Percentiles rank a stretch among this genome's conserved stretches.
These are phyloP conservation scores for Scalesia atractyloides DNA, from an alignment of 129 eudicot genomes.

Conservation along the genomic window DNA sequence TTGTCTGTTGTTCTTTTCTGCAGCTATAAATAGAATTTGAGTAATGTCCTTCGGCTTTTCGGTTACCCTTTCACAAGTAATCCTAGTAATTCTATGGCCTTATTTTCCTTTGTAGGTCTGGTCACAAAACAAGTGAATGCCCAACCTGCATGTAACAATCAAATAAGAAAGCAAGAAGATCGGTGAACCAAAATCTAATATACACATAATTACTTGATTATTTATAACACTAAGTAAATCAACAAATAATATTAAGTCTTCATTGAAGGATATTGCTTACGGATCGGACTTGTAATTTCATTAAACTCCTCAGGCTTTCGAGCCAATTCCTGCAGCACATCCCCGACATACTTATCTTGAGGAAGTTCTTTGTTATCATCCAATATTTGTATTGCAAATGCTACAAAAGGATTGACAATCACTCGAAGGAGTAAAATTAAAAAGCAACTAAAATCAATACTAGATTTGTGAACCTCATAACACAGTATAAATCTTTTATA, in stretches of 20 bases:
- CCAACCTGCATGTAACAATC: background rate
- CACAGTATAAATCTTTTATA: too few species aligned
- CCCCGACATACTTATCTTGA: background rate
- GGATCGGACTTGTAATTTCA: background rate
- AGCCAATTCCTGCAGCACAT: slow-evolving; percentile 30
- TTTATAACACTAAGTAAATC: background rate
- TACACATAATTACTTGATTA: too few species aligned
- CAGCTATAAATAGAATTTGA: slow-evolving; percentile 33
- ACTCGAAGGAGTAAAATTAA: background rate
- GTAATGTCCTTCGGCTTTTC: background rate
- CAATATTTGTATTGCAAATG: slow-evolving; percentile 15
- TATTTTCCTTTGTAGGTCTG: background rate
- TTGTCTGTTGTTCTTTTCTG: slow-evolving; percentile 30
- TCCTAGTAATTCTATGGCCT: slow-evolving; percentile 8
- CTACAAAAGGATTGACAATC: background rate
- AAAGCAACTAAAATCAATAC: too few species aligned
- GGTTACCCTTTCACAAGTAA: slow-evolving; percentile 7
- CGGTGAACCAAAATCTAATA: too few species aligned
- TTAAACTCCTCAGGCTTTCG: slow-evolving; percentile 31
- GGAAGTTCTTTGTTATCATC: slow-evolving; percentile 22
- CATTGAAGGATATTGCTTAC: slow-evolving; percentile 9
- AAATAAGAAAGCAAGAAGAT: background rate
- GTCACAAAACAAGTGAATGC: background rate
- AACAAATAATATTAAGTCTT: too few species aligned
- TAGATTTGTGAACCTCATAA: too few species aligned